Evolutionary conservation across 2,329 filamentous ascomycete species (phyloP).

Genomic region (Diaporthe citrichinensis): DNA sequence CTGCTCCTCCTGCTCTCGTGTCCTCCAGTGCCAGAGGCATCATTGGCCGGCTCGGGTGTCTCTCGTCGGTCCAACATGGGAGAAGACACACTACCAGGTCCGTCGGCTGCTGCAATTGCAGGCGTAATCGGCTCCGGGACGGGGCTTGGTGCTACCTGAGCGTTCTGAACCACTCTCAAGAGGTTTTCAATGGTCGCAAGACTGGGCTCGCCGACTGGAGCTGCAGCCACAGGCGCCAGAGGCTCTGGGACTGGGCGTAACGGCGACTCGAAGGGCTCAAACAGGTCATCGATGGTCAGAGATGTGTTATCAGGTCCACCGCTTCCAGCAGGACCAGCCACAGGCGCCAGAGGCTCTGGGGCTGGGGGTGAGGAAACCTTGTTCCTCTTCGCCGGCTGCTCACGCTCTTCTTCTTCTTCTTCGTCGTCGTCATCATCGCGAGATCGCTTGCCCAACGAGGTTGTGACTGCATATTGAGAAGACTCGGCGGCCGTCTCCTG

Average conservation of each 20-base stretch:
- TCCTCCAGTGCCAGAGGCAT: background rate
- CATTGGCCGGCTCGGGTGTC: background rate
- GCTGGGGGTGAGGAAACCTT: background rate
- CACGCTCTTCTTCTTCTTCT: background rate
- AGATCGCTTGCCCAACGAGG: slow-evolving; percentile 2
- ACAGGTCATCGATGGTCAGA: background rate
- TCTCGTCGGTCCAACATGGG: background rate
- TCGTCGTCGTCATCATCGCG: background rate
- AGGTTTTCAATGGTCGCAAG: background rate
- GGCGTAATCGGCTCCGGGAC: background rate
- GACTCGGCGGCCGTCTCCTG: background rate
- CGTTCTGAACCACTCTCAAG: background rate
- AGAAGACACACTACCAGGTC: background rate
- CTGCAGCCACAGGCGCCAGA: background rate
- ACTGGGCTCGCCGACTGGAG: background rate
- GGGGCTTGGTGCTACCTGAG: background rate
- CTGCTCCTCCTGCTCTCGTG: background rate
- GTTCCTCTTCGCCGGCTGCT: background rate
- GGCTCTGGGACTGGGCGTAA: background rate
- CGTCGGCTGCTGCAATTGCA: background rate
- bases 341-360: background rate
- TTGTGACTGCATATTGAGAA: background rate
- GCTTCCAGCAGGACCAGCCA: background rate
- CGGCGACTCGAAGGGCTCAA: background rate
- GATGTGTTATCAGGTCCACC: background rate